Evolutionary conservation across 2,329 filamentous ascomycete species (phyloP), one percentile per base, ranked within the genome.

Genomic region (Apiospora aurea): DNA sequence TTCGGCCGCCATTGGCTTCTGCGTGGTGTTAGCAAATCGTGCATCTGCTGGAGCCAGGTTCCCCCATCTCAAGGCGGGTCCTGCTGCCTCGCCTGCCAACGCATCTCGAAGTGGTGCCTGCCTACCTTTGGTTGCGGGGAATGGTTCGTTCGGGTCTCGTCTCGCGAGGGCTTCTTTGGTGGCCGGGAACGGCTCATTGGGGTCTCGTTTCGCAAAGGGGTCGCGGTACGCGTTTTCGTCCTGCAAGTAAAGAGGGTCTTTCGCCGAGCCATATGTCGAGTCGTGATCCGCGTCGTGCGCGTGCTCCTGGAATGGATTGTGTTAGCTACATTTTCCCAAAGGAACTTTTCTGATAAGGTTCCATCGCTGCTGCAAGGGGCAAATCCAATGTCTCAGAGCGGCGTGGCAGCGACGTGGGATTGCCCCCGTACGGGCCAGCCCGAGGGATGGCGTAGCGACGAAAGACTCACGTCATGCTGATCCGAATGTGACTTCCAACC

Each of bases 401-500:
- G 34, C 43, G 44, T 46, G 67, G 43, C 26, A 29, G 29, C 29
- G 24, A 69, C 43, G 67, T 29, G 46, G 43, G 41, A 69, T 34
- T 29, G 21, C 46, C 67, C 67, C 34, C 34, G 29, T 67, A 41
- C 61, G 67, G 61, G 49, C 64, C 66, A 51, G 46, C 26, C 64
- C 44, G 47, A 24, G 66, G 66, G 14, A 34, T 47, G 46, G 46
- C 44, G 46, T 70, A 41, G 26, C 66, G 66, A 41, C 57, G 69
- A 61, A 29, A 61, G 53, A 76, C 78, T 76, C 67, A 81, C 79
- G 73, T 79, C 76, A 72, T 78, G 75, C 74, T 77, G 73, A 67
- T 72, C 73, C 61, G 74, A 75, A 57, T 78, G 75, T 72, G 70
- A 70, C 41, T 78, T 78, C 87, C 87, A 89, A 29, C 82, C 77